phyloP scores from a whole-genome alignment of 495 filamentous ascomycete genomes.

The Penicillium daleae region DNA sequence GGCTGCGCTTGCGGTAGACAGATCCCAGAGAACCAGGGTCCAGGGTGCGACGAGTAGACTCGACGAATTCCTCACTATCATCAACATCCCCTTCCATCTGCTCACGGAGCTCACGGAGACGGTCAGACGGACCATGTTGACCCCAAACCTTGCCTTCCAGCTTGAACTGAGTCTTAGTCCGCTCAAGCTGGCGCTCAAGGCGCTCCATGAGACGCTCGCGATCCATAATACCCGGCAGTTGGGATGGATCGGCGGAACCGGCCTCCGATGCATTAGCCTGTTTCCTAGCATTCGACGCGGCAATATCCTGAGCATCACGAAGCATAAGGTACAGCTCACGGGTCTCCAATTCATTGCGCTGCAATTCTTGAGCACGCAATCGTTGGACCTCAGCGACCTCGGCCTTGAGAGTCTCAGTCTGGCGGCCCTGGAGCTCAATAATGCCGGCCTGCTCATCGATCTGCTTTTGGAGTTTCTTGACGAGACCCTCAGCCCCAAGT shows the following conservation, averaged over 20 bases:
- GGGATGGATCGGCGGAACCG: slow-evolving; percentile 57
- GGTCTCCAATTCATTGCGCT: slow-evolving; percentile 94
- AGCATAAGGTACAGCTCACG: slow-evolving; percentile 98
- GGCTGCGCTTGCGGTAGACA: slow-evolving; percentile 63
- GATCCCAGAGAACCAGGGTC: slow-evolving; percentile 67
- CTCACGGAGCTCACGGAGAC: slow-evolving; percentile 87
- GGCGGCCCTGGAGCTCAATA: slow-evolving; percentile 84
- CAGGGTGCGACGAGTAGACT: slow-evolving; percentile 52
- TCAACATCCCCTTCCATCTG: slow-evolving; percentile 79
- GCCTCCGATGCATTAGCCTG: slow-evolving; percentile 40
- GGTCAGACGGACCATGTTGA: slow-evolving; percentile 84
- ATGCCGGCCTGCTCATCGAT: slow-evolving; percentile 88
- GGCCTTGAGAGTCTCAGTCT: slow-evolving; percentile 82
- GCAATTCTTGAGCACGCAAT: slow-evolving; percentile 86
- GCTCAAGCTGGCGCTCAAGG: slow-evolving; percentile 90
- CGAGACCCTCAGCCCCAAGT: slow-evolving; percentile 89
- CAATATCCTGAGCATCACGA: slow-evolving; percentile 94
- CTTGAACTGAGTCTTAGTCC: slow-evolving; percentile 98
- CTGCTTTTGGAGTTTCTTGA: slow-evolving; percentile 90
- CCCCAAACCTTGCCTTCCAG: slow-evolving; percentile 95
- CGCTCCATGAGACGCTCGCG: slow-evolving; percentile 89
- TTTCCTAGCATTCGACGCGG: slow-evolving; percentile 82
- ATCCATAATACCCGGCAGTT: slow-evolving; percentile 91
- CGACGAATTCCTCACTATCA: slow-evolving; percentile 52
- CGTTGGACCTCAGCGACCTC: slow-evolving; percentile 87